Percentiles rank a stretch among this genome's conserved stretches.
Evolutionary conservation across 345 rosid genomes (phyloP).

Genomic region (Syzygium aqueum): DNA sequence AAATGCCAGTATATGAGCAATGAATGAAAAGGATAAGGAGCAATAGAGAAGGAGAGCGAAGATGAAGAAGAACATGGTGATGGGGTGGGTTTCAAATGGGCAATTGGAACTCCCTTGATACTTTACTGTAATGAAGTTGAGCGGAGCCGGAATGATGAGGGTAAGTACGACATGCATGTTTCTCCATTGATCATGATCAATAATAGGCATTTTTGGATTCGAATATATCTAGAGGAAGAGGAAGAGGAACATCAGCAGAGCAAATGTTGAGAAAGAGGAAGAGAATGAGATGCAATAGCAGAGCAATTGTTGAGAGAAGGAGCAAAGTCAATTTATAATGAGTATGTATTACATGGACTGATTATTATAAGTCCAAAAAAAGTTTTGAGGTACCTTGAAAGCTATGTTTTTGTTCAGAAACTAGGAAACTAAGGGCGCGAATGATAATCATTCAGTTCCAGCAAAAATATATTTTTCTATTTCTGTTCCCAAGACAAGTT

Average conservation of each 20-base stretch:
- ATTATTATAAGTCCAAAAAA: too few species aligned
- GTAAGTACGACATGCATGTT: background rate
- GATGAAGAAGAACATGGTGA: background rate
- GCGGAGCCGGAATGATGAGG: background rate
- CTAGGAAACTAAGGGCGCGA: too few species aligned
- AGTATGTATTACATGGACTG: background rate
- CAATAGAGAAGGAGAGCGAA: background rate
- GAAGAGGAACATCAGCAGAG: background rate
- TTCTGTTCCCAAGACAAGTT: too few species aligned
- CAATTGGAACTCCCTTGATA: background rate
- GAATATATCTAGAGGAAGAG: too few species aligned
- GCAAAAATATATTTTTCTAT: too few species aligned
- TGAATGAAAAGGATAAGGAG: background rate
- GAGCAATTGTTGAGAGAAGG: background rate
- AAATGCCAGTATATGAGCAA: background rate
- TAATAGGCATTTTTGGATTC: background rate
- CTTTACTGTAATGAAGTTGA: background rate
- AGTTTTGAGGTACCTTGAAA: too few species aligned
- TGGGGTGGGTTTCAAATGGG: background rate
- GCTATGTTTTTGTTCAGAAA: too few species aligned
- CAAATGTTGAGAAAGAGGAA: background rate
- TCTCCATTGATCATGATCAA: background rate
- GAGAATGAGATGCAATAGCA: background rate
- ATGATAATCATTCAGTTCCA: too few species aligned
- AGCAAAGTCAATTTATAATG: background rate